Conservation (phyloP, 1,139 yeast species). For the Scheffersomyces lignicola region DNA sequence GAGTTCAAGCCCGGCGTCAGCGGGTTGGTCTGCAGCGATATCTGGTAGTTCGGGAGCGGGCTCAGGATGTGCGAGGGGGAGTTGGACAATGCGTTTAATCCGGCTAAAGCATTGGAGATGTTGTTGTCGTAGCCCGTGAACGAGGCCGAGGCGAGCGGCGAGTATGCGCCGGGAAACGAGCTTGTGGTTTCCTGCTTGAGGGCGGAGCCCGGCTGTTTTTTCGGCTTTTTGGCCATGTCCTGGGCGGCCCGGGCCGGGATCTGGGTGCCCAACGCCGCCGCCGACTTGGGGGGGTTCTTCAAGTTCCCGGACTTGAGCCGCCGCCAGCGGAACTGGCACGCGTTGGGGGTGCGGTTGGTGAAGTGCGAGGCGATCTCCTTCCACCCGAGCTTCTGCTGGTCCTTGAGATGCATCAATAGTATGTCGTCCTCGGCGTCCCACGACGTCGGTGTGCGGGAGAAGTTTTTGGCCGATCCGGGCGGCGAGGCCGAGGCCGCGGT, state of each 20-base stretch:
- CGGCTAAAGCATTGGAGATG: constrained; percentile 47
- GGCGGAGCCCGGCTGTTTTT: constrained; percentile 6
- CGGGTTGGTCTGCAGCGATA: constrained; percentile 16
- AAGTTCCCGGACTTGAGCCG: constrained; percentile 64
- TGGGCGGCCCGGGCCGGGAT: constrained; percentile 10
- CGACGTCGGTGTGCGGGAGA: constrained; percentile 59
- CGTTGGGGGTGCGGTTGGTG: constrained; percentile 70
- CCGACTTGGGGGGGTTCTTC: constrained; percentile 55
- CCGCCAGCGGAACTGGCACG: constrained; percentile 81
- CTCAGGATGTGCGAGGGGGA: constrained; percentile 36
- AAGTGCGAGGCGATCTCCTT: constrained; percentile 71
- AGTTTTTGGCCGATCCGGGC: constrained; percentile 16
- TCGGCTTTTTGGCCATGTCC: constrained; percentile 9
- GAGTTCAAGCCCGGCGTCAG: constrained; percentile 26
- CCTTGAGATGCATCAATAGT: constrained; percentile 66
- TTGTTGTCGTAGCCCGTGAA: constrained; percentile 47
- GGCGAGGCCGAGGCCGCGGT: constrained; percentile 8
- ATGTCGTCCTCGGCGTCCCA: constrained; percentile 79
- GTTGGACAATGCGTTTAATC: constrained; percentile 45
- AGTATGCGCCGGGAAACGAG: constrained; percentile 34
- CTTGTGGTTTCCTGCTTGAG: constrained; percentile 12
- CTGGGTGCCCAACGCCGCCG: constrained; percentile 21
- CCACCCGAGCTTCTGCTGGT: constrained; percentile 73
- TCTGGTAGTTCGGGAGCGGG: constrained; percentile 24
- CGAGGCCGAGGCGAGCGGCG: constrained; percentile 38